phyloP scores from a whole-genome alignment of 2,329 filamentous ascomycete species.

The Xylaria sp. region DNA sequence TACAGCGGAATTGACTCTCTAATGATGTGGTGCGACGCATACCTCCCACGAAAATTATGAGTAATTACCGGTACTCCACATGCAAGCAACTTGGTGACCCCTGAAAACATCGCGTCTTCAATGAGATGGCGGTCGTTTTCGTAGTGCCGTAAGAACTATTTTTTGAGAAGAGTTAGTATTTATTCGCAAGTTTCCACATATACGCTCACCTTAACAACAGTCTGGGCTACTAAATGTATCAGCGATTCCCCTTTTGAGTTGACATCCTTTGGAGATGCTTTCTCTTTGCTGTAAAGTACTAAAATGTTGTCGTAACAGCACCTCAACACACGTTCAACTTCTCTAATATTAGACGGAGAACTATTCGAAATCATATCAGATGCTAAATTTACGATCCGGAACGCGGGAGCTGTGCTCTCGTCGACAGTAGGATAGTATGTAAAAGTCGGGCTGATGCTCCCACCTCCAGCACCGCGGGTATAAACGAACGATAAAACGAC shows the following conservation, averaged over 20 bases:
- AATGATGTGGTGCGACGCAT: background rate
- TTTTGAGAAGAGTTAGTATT: too few species aligned
- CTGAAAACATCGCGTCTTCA: background rate
- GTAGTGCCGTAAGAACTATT: too few species aligned
- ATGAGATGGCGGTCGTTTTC: too few species aligned
- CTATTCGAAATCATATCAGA: too few species aligned
- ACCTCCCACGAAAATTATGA: background rate
- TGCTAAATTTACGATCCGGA: slow-evolving; percentile 4
- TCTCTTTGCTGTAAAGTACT: slow-evolving; percentile 4
- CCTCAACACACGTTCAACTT: background rate
- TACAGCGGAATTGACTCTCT: background rate
- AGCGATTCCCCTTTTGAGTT: background rate
- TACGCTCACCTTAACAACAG: background rate
- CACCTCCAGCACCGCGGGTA: slow-evolving; percentile 26
- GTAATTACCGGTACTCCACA: slow-evolving; percentile 9
- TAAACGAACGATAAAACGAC: slow-evolving; percentile 20
- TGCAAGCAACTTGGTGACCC: background rate
- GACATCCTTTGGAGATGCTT: slow-evolving; percentile 17
- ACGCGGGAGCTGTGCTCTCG: slow-evolving; percentile 10
- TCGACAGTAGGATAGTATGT: slow-evolving; percentile 33
- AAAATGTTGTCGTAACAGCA: slow-evolving; percentile 13
- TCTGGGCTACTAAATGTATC: background rate
- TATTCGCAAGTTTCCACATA: too few species aligned
- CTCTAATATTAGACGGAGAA: too few species aligned
- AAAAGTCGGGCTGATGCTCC: slow-evolving; percentile 27